Percentiles rank a stretch among this genome's conserved stretches.
Evolutionary conservation across 768 basidiomycete species (phyloP).

Genomic region (Mrakia hoshinonis): DNA sequence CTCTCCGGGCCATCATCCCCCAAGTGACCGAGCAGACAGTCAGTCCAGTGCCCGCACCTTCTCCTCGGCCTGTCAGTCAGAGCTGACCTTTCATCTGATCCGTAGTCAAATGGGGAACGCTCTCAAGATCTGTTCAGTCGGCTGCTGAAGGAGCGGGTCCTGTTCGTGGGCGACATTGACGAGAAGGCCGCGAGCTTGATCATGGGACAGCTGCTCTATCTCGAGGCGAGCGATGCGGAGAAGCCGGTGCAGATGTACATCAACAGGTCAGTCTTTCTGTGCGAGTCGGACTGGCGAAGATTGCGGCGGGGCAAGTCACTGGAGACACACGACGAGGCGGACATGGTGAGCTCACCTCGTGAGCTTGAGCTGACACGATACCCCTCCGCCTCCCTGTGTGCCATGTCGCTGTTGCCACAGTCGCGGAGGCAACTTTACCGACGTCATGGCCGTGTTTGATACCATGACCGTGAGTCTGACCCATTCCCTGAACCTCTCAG

Average conservation of each 20-base stretch:
- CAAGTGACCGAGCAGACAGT: constrained; percentile 18
- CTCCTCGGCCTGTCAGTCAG: too few species aligned
- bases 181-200: constrained; percentile 76
- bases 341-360: neutral
- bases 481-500: neutral
- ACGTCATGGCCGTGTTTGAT: constrained; percentile 60
- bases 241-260: constrained; percentile 96
- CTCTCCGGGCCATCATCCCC: constrained; percentile 10
- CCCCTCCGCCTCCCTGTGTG: neutral
- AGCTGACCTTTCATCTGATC: neutral
- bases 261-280: constrained; percentile 50
- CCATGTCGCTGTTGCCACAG: neutral
- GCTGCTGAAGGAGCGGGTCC: constrained; percentile 81
- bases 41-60: too few species aligned
- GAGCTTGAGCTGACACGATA: neutral
- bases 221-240: constrained; percentile 89
- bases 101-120: constrained; percentile 18
- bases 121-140: constrained; percentile 89
- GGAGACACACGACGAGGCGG: neutral
- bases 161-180: constrained; percentile 92
- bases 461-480: constrained; percentile 52
- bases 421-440: constrained; percentile 18
- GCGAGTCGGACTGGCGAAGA: neutral
- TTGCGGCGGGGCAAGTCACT: constrained; percentile 63
- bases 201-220: constrained; percentile 85